Evolutionary conservation across 179 eudicot genomes (phyloP).

Genomic region (Heliamphora pulchella): DNA sequence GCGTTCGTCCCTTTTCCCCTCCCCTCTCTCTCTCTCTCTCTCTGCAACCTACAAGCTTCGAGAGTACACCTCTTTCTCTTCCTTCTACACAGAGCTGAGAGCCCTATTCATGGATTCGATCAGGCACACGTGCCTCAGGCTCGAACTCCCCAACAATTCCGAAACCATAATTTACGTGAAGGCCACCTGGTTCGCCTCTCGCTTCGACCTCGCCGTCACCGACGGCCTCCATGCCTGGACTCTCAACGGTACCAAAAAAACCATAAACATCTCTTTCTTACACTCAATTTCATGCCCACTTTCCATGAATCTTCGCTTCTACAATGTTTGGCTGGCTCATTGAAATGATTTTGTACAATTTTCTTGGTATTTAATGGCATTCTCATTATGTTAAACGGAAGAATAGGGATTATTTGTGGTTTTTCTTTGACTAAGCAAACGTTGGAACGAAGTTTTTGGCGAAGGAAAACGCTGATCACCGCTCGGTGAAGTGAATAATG

Average conservation of each 20-base stretch:
- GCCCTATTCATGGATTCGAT: slow-evolving; percentile 7
- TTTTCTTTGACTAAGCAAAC: no score
- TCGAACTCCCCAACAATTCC: slow-evolving; percentile 24
- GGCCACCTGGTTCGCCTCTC: slow-evolving; percentile 52
- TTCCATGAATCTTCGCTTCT: not conserved
- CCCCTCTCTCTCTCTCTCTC: no score
- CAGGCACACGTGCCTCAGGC: slow-evolving; percentile 58
- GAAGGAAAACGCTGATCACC: no score
- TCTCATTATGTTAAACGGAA: no score
- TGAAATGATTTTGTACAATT: no score
- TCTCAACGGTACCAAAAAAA: slow-evolving; percentile 40
- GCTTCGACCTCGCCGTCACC: slow-evolving; percentile 54
- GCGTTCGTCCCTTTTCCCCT: no score
- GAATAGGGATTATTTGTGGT: no score
- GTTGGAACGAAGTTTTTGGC: no score
- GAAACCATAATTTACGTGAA: slow-evolving; percentile 40
- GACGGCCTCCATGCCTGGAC: slow-evolving; percentile 63
- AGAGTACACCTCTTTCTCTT: not conserved
- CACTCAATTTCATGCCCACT: not conserved
- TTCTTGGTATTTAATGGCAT: no score
- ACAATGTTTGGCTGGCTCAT: no score
- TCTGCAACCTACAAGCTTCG: not conserved
- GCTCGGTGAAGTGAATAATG: no score
- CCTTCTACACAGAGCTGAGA: no score
- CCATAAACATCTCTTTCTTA: not conserved